A percentile compares a stretch with the other conserved stretches of the same genome.
Conservation (phyloP, 2,329 filamentous ascomycete genomes). For the Aspergillus caelatus region DNA sequence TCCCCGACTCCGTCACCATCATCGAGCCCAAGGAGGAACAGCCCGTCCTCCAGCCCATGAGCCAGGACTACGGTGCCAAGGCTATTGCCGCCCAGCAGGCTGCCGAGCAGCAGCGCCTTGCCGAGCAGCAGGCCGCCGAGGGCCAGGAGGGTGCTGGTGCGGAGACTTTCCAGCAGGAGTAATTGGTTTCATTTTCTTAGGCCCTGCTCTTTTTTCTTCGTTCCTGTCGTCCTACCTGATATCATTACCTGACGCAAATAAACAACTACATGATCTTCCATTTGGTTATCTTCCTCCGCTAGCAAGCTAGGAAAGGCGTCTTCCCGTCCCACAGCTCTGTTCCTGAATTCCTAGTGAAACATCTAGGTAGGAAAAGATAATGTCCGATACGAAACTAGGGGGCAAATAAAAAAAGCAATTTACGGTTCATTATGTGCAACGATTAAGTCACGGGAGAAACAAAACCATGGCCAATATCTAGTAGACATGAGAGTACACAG, state of each 20-base stretch:
- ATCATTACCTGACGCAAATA: constrained; percentile 41
- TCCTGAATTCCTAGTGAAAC: constrained; percentile 16
- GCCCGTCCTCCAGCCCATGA: constrained; percentile 89
- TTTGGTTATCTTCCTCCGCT: neutral
- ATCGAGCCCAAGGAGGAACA: constrained; percentile 99
- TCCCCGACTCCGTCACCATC: constrained; percentile 98
- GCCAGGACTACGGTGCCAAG: constrained; percentile 99
- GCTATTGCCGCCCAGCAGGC: constrained; percentile 63
- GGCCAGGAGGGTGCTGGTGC: constrained; percentile 48
- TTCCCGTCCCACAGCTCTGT: constrained; percentile 2
- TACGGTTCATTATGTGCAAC: neutral
- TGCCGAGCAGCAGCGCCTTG: constrained; percentile 59
- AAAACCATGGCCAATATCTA: neutral
- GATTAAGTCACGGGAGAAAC: neutral
- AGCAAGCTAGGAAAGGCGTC: constrained; percentile 3
- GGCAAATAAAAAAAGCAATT: constrained; percentile 11
- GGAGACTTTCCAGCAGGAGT: constrained; percentile 51
- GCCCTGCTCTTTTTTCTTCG: constrained; percentile 29
- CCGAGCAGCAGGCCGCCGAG: constrained; percentile 59
- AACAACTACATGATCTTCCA: constrained; percentile 37
- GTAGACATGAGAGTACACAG: constrained; percentile 5
- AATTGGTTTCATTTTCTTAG: constrained; percentile 35
- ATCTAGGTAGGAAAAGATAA: constrained; percentile 16
- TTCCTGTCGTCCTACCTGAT: constrained; percentile 36
- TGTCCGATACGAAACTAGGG: constrained; percentile 14